Evolutionary conservation across 192 early-diverging fungal genomes (phyloP).

Genomic region (Mortierella hygrophila): DNA sequence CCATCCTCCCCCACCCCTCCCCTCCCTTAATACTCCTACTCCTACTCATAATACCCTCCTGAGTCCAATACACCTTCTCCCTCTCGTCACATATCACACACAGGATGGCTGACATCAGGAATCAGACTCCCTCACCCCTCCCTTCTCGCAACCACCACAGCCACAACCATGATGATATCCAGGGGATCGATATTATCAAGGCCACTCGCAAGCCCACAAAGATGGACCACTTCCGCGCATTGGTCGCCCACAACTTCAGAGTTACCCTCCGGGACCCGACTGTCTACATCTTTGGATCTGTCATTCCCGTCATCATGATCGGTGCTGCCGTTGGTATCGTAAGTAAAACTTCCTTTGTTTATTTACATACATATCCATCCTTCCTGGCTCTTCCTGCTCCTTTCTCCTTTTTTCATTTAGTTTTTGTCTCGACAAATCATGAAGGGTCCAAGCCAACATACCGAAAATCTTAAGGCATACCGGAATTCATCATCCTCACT

Average conservation of each 20-base stretch:
- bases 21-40: neutral
- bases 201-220: constrained; percentile 37
- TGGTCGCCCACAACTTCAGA: constrained; percentile 41
- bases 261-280: constrained; percentile 26
- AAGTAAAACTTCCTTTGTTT: constrained; percentile 15
- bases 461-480: neutral
- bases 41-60: neutral
- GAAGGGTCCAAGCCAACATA: neutral
- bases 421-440: neutral
- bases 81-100: neutral
- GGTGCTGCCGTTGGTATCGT: constrained; percentile 53
- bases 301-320: constrained; percentile 45
- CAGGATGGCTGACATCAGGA: neutral
- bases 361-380: neutral
- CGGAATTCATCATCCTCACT: constrained; percentile 12
- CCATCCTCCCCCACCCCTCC: neutral
- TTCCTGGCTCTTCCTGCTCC: neutral
- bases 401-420: neutral
- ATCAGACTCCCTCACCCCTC: neutral
- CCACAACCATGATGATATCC: constrained; percentile 25
- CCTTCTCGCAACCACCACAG: constrained; percentile 1
- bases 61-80: neutral
- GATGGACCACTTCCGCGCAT: constrained; percentile 40
- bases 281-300: constrained; percentile 36
- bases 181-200: constrained; percentile 49